These are phyloP conservation scores for Suhomyces maxii DNA, from an alignment of 1,139 yeast species.

Conservation along the genomic window DNA sequence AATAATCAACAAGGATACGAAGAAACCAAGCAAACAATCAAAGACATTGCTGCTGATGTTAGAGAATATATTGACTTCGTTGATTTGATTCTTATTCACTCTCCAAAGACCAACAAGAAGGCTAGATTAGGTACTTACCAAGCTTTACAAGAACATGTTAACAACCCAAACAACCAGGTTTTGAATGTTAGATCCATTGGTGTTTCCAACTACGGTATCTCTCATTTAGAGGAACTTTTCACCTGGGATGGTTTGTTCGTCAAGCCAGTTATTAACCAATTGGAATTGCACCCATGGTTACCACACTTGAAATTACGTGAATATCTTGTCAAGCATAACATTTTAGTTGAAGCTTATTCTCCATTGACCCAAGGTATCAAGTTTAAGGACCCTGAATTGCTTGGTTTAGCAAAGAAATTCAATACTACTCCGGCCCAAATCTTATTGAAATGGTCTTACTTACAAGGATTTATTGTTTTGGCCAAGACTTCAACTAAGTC, in stretches of 20 bases:
- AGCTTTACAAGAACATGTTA: conserved; percentile 40
- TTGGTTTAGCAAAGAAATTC: conserved; percentile 26
- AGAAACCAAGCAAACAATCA: conserved; percentile 19
- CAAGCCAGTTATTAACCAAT: conserved; percentile 44
- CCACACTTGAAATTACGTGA: conserved; percentile 41
- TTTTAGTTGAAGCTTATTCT: conserved; percentile 66
- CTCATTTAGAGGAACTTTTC: conserved; percentile 38
- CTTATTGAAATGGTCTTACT: conserved; percentile 38
- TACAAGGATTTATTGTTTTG: conserved; percentile 66
- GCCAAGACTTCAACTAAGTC: conserved; percentile 62
- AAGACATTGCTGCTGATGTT: conserved; percentile 23
- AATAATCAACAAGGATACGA: conserved; percentile 25
- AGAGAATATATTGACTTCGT: conserved; percentile 46
- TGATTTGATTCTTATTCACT: conserved; percentile 40
- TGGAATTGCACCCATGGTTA: conserved; percentile 50
- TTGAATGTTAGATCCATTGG: conserved; percentile 39
- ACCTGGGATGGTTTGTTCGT: conserved; percentile 34
- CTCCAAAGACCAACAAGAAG: conserved; percentile 32
- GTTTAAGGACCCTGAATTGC: conserved; percentile 50
- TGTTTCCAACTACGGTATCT: conserved; percentile 43
- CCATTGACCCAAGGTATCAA: conserved; percentile 66
- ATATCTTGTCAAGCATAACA: conserved; percentile 35
- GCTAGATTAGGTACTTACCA: conserved; percentile 39
- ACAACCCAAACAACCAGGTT: conserved; percentile 27
- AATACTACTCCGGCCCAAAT: conserved; percentile 27